These are phyloP conservation scores for Talaromyces islandicus DNA, from an alignment of 2,329 filamentous ascomycete species.

Conservation along the genomic window DNA sequence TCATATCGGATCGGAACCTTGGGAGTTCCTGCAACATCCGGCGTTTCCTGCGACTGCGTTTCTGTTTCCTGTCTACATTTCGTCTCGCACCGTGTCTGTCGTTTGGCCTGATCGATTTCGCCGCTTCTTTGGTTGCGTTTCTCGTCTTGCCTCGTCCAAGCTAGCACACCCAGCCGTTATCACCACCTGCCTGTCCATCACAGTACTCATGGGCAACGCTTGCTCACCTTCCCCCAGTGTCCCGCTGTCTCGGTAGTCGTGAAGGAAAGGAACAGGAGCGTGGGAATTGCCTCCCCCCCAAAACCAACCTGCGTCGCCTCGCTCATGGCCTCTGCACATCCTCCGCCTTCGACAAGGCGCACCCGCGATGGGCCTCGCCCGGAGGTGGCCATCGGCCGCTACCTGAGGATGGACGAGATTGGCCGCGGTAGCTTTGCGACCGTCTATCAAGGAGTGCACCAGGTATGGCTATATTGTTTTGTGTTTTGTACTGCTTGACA, in stretches of 20 bases:
- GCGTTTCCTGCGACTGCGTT: not conserved
- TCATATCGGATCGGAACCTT: not conserved
- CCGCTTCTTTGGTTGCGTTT: not conserved
- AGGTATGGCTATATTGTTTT: constrained; percentile 51
- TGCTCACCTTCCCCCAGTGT: constrained; percentile 17
- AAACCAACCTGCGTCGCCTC: constrained; percentile 11
- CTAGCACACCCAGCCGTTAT: not conserved
- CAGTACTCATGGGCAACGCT: constrained; percentile 31
- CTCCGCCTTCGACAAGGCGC: constrained; percentile 25
- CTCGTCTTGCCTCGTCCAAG: not conserved
- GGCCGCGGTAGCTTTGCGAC: constrained; percentile 97
- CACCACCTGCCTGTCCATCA: constrained; percentile 3
- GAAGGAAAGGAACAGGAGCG: constrained; percentile 21
- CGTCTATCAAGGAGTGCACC: constrained; percentile 81
- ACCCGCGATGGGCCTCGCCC: constrained; percentile 27
- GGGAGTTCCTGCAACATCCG: not conserved
- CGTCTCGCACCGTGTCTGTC: not conserved
- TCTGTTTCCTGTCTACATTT: not conserved
- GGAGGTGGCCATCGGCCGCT: constrained; percentile 60
- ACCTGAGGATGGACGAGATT: constrained; percentile 80
- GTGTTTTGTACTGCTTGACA: not conserved
- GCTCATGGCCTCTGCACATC: constrained; percentile 39
- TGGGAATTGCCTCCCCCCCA: constrained; percentile 1
- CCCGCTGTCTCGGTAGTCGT: constrained; percentile 31
- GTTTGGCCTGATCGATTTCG: not conserved